These are phyloP conservation scores for Canavalia gladiata DNA, from an alignment of 306 rosid genomes.

Conservation along the genomic window DNA sequence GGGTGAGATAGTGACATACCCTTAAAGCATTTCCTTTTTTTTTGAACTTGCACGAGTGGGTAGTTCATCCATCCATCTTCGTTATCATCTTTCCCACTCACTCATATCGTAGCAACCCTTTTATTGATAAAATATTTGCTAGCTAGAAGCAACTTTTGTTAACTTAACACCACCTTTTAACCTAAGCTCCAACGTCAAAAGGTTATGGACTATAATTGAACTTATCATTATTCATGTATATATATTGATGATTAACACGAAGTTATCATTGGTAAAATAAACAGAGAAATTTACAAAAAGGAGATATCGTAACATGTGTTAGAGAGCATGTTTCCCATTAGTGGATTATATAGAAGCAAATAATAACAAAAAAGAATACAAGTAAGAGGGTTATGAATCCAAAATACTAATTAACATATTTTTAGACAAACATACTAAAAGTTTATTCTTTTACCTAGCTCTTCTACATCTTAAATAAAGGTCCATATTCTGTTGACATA, in stretches of 20 bases:
- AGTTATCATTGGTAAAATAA: neutral
- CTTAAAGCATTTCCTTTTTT: neutral
- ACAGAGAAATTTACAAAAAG: neutral
- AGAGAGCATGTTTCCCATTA: no score
- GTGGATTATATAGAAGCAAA: no score
- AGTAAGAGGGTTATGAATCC: no score
- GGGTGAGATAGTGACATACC: constrained; percentile 11
- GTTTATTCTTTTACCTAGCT: no score
- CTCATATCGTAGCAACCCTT: neutral
- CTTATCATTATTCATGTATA: neutral
- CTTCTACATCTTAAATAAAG: no score
- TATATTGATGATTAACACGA: neutral
- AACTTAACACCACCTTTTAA: neutral
- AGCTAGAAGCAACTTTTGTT: neutral
- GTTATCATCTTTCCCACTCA: constrained; percentile 43
- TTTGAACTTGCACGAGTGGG: constrained; percentile 16
- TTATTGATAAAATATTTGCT: neutral
- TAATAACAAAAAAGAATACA: no score
- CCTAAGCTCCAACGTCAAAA: neutral
- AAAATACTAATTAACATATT: no score
- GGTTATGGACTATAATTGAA: constrained; percentile 15
- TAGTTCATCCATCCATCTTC: neutral
- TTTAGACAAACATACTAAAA: no score
- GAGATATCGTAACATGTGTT: no score
- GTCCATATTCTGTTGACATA: no score